These are phyloP conservation scores for Cornus kousa DNA, from an alignment of 148 eudicot genomes.

Conservation along the genomic window DNA sequence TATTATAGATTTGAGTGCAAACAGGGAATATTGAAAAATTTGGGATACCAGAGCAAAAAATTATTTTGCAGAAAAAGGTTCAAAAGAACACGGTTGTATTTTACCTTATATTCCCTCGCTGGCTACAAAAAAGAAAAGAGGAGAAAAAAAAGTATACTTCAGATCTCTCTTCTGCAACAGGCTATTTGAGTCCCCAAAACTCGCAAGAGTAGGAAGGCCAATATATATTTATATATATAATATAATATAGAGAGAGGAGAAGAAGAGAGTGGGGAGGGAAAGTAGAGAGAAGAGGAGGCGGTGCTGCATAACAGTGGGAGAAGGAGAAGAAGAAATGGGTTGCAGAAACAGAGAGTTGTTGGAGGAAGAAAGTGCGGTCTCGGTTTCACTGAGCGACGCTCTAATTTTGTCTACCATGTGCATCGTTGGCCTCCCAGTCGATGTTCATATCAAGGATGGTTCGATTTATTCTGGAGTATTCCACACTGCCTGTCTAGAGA, in stretches of 20 bases:
- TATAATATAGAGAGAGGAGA: neutral
- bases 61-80: neutral
- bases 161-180: neutral
- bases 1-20: too few species aligned
- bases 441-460: constrained; percentile 76
- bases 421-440: constrained; percentile 80
- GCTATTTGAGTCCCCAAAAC: neutral
- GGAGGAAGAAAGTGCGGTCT: constrained; percentile 16
- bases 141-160: too few species aligned
- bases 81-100: neutral
- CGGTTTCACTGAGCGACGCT: constrained; percentile 44
- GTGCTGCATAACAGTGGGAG: neutral
- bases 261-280: neutral
- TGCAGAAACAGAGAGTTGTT: constrained; percentile 33
- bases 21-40: neutral
- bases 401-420: constrained; percentile 69
- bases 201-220: neutral
- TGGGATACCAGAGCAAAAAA: neutral
- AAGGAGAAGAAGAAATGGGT: constrained; percentile 36
- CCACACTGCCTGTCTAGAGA: constrained; percentile 58
- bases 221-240: neutral
- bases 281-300: constrained; percentile 9
- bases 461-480: constrained; percentile 81
- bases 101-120: too few species aligned
- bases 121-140: too few species aligned